A percentile compares a stretch with the other conserved stretches of the same genome.
These are phyloP conservation scores for Neckera pumila DNA, from an alignment of 225 moss, liverwort and hornwort species.

Conservation along the genomic window DNA sequence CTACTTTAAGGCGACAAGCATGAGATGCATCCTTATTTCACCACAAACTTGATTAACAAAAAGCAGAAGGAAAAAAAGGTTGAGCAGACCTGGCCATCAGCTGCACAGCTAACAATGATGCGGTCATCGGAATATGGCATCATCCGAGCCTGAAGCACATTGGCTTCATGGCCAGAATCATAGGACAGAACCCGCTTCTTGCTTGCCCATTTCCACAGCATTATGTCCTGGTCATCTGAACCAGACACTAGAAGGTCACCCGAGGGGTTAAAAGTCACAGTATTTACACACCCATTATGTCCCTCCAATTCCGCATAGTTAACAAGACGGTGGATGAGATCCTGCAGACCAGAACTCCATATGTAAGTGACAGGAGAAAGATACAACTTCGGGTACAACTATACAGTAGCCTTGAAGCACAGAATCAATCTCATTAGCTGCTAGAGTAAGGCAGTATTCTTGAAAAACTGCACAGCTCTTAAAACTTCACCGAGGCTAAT, in stretches of 20 bases:
- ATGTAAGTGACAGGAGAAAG: neutral
- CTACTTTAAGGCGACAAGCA: neutral
- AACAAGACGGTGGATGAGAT: constrained; percentile 67
- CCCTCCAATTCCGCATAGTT: constrained; percentile 50
- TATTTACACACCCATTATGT: constrained; percentile 72
- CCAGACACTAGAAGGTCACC: constrained; percentile 83
- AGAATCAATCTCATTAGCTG: neutral
- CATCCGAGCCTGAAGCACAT: constrained; percentile 38
- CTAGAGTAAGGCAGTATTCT: neutral
- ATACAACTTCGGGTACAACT: neutral
- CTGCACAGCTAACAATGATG: constrained; percentile 62
- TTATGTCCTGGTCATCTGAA: constrained; percentile 80
- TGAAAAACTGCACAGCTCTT: neutral
- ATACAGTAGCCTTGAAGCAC: neutral
- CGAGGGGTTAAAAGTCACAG: constrained; percentile 68
- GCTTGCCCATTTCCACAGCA: constrained; percentile 85
- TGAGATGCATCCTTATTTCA: neutral
- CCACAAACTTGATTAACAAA: neutral
- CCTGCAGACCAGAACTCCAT: constrained; percentile 24
- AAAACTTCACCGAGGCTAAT: neutral
- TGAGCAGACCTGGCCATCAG: constrained; percentile 52
- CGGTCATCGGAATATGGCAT: constrained; percentile 85
- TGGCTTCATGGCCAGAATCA: constrained; percentile 51
- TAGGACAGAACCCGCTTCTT: constrained; percentile 51
- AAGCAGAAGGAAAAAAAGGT: neutral